Conservation (phyloP, 805 yeast genomes). For the Yarrowia divulgata region DNA sequence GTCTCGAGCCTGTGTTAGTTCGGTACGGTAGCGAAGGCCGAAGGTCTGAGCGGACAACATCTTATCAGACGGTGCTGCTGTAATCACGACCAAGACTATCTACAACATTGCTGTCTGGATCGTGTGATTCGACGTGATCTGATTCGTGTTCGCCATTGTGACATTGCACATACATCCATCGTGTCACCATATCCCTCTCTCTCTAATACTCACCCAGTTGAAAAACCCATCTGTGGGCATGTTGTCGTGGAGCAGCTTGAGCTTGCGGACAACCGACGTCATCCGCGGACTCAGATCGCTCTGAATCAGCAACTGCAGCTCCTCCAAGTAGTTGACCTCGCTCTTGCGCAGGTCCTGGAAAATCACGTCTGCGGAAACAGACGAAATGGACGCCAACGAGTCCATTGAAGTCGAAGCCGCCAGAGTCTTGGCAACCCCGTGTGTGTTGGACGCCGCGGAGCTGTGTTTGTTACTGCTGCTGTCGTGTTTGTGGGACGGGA, state of each 20-base stretch:
- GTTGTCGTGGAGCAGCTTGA: constrained; percentile 32
- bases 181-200: not conserved
- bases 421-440: not conserved
- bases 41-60: too few relatives aligned
- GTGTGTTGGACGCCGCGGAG: not conserved
- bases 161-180: not conserved
- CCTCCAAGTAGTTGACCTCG: constrained; percentile 26
- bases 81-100: too few relatives aligned
- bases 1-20: constrained; percentile 34
- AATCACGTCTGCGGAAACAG: constrained; percentile 13
- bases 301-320: constrained; percentile 35
- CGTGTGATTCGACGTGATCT: not conserved
- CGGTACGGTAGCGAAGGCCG: not conserved
- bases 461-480: not conserved
- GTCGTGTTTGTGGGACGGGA: not conserved
- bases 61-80: too few relatives aligned
- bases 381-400: constrained; percentile 21
- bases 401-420: constrained; percentile 22
- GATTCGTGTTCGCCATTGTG: not conserved
- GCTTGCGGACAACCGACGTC: constrained; percentile 4
- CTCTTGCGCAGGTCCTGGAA: constrained; percentile 11
- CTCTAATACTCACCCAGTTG: constrained; percentile 29
- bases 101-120: too few relatives aligned
- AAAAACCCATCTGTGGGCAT: constrained; percentile 33
- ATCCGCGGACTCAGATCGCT: constrained; percentile 18